These are phyloP conservation scores for Solanum pennellii DNA, from an alignment of 257 asterid species.

Conservation along the genomic window DNA sequence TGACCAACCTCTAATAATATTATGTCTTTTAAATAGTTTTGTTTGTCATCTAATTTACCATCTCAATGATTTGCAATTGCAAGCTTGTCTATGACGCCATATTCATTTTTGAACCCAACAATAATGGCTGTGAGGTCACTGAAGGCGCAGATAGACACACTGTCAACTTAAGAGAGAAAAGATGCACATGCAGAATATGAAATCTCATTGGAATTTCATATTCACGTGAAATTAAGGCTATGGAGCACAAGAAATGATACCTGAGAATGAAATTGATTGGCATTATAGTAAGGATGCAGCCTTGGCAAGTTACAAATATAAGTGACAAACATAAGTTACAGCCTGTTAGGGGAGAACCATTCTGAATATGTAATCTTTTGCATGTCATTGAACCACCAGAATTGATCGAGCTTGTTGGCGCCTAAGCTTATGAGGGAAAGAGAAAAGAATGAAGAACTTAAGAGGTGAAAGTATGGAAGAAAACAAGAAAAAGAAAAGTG, in stretches of 20 bases:
- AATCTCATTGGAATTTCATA: no score
- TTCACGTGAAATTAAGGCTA: background rate
- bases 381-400: background rate
- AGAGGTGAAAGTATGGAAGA: no score
- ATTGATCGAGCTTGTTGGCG: background rate
- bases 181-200: background rate
- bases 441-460: no score
- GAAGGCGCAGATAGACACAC: background rate
- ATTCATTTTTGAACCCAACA: no score
- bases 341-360: background rate
- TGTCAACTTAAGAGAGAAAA: background rate
- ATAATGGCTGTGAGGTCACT: background rate
- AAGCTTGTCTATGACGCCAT: no score
- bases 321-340: background rate
- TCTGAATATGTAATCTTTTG: no score
- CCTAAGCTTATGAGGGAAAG: background rate
- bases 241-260: no score
- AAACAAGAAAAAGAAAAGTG: background rate
- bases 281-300: background rate
- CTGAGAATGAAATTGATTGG: background rate
- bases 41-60: no score
- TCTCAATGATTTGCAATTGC: no score
- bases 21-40: no score
- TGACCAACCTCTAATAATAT: no score
- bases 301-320: fast-evolving